Conservation (phyloP, 1,284 basidiomycete species). For the Cutaneotrichosporon sp. region DNA sequence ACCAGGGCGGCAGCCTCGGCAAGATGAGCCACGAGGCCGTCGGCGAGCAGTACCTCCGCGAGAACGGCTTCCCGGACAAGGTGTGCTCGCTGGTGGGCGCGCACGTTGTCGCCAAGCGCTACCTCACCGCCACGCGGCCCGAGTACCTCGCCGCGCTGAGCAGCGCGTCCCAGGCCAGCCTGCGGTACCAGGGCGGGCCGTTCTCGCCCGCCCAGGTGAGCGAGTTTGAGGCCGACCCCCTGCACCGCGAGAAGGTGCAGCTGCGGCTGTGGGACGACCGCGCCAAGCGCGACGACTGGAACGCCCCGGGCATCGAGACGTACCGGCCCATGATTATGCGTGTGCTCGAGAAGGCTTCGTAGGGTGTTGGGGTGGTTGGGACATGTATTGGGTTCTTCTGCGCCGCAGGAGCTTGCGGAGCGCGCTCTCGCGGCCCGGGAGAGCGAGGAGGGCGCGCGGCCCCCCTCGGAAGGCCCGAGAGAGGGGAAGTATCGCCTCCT, state of each 20-base stretch:
- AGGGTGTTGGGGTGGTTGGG: background rate
- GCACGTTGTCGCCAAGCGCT: slow-evolving; percentile 45
- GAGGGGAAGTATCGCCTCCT: background rate
- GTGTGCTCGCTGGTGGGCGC: slow-evolving; percentile 40
- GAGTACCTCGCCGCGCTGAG: slow-evolving; percentile 34
- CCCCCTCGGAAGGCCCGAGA: no score
- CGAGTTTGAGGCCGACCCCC: slow-evolving; percentile 37
- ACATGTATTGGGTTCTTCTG: background rate
- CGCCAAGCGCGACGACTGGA: slow-evolving; percentile 33
- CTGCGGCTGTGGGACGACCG: slow-evolving; percentile 43
- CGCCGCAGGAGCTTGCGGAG: no score
- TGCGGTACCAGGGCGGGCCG: slow-evolving; percentile 43
- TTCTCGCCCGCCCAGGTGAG: slow-evolving; percentile 31
- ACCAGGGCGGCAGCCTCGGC: slow-evolving; percentile 30
- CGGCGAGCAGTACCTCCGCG: slow-evolving; percentile 36
- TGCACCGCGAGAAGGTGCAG: slow-evolving; percentile 34
- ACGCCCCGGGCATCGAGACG: slow-evolving; percentile 30
- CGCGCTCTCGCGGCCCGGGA: no score
- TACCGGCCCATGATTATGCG: slow-evolving; percentile 19
- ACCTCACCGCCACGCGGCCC: slow-evolving; percentile 31
- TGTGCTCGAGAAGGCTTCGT: slow-evolving; percentile 12
- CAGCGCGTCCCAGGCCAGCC: slow-evolving; percentile 30
- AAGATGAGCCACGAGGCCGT: slow-evolving; percentile 37
- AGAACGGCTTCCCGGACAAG: slow-evolving; percentile 38
- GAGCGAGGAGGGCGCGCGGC: no score